These are phyloP conservation scores for Linum usitatissimum DNA, from an alignment of 345 rosid genomes.

Conservation along the genomic window DNA sequence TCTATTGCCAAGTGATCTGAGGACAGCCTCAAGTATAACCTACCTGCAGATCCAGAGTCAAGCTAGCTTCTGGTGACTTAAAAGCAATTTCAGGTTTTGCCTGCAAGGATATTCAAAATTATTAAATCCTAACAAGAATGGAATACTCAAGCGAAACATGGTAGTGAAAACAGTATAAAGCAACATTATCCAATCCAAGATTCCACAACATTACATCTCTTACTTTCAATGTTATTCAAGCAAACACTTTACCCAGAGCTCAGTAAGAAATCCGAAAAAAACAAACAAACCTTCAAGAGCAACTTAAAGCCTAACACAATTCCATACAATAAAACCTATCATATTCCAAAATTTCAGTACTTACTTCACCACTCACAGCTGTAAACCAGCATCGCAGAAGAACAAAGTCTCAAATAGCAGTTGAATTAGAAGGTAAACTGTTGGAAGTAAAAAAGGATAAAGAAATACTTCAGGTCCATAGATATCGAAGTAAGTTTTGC, in stretches of 20 bases:
- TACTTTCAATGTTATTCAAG: background rate
- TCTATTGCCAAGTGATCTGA: background rate
- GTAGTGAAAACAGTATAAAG: background rate
- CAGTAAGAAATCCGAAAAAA: background rate
- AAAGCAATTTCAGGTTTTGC: constrained; percentile 75
- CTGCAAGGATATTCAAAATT: constrained; percentile 29
- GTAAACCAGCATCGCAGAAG: background rate
- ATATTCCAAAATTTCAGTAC: background rate
- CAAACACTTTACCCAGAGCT: background rate
- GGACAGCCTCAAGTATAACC: constrained; percentile 5
- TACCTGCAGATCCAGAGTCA: constrained; percentile 67
- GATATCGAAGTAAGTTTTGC: constrained; percentile 38
- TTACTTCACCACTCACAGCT: background rate
- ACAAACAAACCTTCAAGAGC: background rate
- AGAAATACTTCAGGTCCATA: constrained; percentile 60
- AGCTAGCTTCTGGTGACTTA: constrained; percentile 45
- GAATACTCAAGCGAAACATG: too few relatives aligned
- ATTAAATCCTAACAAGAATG: too few relatives aligned
- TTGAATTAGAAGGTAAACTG: background rate
- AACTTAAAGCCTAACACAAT: background rate
- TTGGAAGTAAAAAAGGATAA: too few relatives aligned
- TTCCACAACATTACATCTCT: background rate
- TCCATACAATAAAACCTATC: background rate
- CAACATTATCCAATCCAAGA: too few relatives aligned
- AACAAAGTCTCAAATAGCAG: background rate